These are phyloP conservation scores for Eimeria sp. DNA, from an alignment of 169 alveolate genomes.

Conservation along the genomic window DNA sequence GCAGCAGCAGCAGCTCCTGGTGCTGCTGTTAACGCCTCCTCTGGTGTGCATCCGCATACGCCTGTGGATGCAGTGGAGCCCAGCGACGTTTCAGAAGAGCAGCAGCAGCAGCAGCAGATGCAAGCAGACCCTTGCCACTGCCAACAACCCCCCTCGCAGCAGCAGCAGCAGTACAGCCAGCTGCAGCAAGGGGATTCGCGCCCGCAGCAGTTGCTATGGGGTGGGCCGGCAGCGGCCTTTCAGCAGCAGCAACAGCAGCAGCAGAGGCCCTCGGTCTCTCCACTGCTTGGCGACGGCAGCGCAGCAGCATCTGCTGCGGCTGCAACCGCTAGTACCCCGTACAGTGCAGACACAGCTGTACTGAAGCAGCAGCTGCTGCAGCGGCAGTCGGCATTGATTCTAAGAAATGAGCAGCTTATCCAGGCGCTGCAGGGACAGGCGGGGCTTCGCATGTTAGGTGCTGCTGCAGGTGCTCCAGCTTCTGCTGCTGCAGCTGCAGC, in stretches of 20 bases:
- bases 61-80: constrained; percentile 42
- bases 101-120: constrained; percentile 46
- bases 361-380: constrained; percentile 72
- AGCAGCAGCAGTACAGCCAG: constrained; percentile 51
- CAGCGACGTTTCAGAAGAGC: background rate
- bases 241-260: constrained; percentile 34
- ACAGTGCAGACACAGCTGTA: background rate
- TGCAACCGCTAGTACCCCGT: background rate
- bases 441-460: constrained; percentile 12
- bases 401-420: constrained; percentile 39
- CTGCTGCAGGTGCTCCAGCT: constrained; percentile 36
- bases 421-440: constrained; percentile 68
- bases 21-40: background rate
- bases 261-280: constrained; percentile 35
- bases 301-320: background rate
- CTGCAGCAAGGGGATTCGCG: constrained; percentile 32
- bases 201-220: constrained; percentile 19
- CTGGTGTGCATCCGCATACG: background rate
- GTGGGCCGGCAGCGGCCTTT: background rate
- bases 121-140: constrained; percentile 25
- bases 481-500: constrained; percentile 66
- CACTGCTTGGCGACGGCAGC: background rate
- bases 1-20: constrained; percentile 47
- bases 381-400: constrained; percentile 9
- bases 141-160: constrained; percentile 55